Conservation (phyloP, 768 basidiomycete genomes). For the Epithele typhae region DNA sequence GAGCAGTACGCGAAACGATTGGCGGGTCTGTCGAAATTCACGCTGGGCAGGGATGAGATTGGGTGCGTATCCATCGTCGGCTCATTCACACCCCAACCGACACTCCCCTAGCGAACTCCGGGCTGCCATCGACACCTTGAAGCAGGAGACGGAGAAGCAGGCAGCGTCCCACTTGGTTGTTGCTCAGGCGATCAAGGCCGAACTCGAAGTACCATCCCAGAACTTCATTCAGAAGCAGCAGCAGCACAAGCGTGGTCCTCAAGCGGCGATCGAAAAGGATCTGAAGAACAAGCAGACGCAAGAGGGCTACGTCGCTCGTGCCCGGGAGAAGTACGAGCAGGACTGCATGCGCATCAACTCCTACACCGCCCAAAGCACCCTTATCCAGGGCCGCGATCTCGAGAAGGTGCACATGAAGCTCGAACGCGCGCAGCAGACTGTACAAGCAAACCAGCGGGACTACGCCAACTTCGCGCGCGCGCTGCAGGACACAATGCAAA, state of each 20-base stretch:
- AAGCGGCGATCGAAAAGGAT: slow-evolving; percentile 79
- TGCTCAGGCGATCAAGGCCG: slow-evolving; percentile 68
- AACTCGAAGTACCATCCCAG: slow-evolving; percentile 63
- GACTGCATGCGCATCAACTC: slow-evolving; percentile 94
- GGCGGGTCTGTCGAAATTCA: slow-evolving; percentile 67
- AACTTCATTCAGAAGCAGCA: slow-evolving; percentile 63
- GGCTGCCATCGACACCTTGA: slow-evolving; percentile 73
- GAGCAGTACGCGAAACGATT: slow-evolving; percentile 93
- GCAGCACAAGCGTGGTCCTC: slow-evolving; percentile 69
- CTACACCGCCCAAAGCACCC: slow-evolving; percentile 84
- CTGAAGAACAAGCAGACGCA: slow-evolving; percentile 88
- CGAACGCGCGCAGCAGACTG: slow-evolving; percentile 84
- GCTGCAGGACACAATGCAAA: slow-evolving; percentile 69
- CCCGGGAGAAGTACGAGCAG: slow-evolving; percentile 88
- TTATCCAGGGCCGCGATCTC: slow-evolving; percentile 90
- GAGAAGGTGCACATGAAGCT: slow-evolving; percentile 87
- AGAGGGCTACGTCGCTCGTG: slow-evolving; percentile 80
- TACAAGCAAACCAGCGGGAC: slow-evolving; percentile 87
- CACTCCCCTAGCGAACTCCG: slow-evolving; percentile 64
- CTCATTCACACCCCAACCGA: neutral
- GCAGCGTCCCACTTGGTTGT: slow-evolving; percentile 68
- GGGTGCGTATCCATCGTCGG: slow-evolving; percentile 54
- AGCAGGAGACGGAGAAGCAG: slow-evolving; percentile 81
- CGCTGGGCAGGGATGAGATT: slow-evolving; percentile 86
- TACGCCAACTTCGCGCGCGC: slow-evolving; percentile 84